Evolutionary conservation across 108 stramenopile genomes (phyloP).

Genomic region (Aurantiochytrium sp.): DNA sequence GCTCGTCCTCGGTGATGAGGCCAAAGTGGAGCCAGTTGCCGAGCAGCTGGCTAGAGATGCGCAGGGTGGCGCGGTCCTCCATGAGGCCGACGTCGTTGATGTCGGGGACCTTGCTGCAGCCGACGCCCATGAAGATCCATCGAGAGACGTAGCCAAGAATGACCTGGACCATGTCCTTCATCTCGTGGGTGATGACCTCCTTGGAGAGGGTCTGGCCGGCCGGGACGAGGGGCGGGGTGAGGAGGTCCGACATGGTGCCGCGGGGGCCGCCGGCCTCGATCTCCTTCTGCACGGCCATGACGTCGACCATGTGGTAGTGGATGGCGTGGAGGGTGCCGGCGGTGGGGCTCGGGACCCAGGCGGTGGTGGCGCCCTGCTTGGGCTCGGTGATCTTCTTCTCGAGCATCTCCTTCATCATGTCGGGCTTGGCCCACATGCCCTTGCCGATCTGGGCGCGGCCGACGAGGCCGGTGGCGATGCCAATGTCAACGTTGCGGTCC

Average conservation of each 20-base stretch:
- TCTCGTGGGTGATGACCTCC: conserved; percentile 11
- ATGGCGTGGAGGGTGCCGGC: conserved; percentile 37
- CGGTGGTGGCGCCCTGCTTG: conserved; percentile 34
- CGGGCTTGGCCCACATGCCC: conserved; percentile 45
- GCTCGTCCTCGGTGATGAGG: conserved; percentile 29
- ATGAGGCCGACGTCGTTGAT: conserved; percentile 33
- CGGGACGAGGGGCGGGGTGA: conserved; percentile 24
- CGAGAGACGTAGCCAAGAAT: conserved; percentile 38
- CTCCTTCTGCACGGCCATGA: conserved; percentile 14
- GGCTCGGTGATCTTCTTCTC: conserved; percentile 34
- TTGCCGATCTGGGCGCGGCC: conserved; percentile 41
- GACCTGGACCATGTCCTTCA: conserved; percentile 25
- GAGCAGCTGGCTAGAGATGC: conserved; percentile 36
- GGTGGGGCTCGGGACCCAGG: conserved; percentile 40
- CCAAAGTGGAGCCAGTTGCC: conserved; percentile 35
- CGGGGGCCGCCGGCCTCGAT: background rate
- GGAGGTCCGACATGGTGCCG: conserved; percentile 18
- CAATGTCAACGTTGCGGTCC: conserved; percentile 37
- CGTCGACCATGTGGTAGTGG: conserved; percentile 38
- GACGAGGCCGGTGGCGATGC: conserved; percentile 20
- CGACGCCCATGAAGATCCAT: conserved; percentile 35
- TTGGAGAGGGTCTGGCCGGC: background rate
- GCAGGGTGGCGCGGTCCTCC: conserved; percentile 41
- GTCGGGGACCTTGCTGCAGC: conserved; percentile 41
- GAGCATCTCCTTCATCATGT: conserved; percentile 35